These are phyloP conservation scores for Starmerella khaoyaiensis DNA, from an alignment of 805 yeast genomes.

Conservation along the genomic window DNA sequence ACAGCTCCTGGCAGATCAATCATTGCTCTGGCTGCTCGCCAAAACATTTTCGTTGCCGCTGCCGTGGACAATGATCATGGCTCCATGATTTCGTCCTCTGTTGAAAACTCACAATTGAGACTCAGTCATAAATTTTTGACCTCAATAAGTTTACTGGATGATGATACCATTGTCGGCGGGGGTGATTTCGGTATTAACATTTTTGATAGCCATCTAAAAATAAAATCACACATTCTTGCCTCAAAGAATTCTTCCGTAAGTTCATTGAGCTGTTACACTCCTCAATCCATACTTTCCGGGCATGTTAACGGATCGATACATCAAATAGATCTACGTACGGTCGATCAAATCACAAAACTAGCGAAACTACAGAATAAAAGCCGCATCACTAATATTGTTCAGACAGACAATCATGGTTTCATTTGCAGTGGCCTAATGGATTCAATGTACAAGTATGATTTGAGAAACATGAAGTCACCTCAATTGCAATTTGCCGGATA, in stretches of 20 bases:
- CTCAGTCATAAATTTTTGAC: too few species aligned
- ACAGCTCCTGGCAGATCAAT: conserved; percentile 7
- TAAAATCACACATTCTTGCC: too few species aligned
- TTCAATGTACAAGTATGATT: conserved; percentile 15
- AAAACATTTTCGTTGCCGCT: conserved; percentile 1
- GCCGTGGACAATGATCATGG: conserved; percentile 12
- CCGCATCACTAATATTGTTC: conserved; percentile 11
- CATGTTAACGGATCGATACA: neutral
- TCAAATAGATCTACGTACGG: neutral
- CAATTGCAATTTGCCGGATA: conserved; percentile 11
- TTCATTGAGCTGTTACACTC: too few species aligned
- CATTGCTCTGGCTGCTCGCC: neutral
- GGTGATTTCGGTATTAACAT: too few species aligned
- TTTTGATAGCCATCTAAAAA: too few species aligned
- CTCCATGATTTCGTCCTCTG: conserved; percentile 1
- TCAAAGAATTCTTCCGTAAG: too few species aligned
- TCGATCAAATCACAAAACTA: neutral
- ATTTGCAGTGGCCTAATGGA: conserved; percentile 17
- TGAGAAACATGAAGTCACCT: conserved; percentile 4
- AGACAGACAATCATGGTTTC: neutral
- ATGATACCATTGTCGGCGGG: too few species aligned
- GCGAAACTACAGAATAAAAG: too few species aligned
- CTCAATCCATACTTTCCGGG: too few species aligned
- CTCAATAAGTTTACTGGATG: too few species aligned
- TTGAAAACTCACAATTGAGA: too few species aligned